phyloP scores from a whole-genome alignment of 2,329 filamentous ascomycete genomes.

The Aspergillus pseudoviridinutans region DNA sequence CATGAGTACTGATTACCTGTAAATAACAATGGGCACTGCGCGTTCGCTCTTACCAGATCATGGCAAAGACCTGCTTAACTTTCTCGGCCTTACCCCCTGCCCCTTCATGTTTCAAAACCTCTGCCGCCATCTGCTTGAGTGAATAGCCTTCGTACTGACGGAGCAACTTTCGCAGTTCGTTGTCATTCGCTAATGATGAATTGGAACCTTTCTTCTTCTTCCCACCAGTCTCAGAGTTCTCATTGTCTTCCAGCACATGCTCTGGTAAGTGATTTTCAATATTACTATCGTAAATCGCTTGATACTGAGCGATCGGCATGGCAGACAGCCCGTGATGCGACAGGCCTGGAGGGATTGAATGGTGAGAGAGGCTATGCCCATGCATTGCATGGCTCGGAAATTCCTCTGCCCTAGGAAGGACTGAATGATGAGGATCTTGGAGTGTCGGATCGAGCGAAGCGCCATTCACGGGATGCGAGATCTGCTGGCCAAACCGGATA shows the following conservation, averaged over 20 bases:
- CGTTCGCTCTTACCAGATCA: conserved; percentile 46
- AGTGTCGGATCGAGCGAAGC: conserved; percentile 35
- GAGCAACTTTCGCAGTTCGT: conserved; percentile 45
- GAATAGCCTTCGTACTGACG: conserved; percentile 45
- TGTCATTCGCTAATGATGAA: conserved; percentile 47
- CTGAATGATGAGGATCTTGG: conserved; percentile 33
- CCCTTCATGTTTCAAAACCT: conserved; percentile 48
- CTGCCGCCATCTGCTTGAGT: conserved; percentile 45
- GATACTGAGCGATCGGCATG: conserved; percentile 36
- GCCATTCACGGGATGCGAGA: conserved; percentile 35
- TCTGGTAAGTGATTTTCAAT: conserved; percentile 41
- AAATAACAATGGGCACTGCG: neutral
- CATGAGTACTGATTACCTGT: conserved; percentile 7
- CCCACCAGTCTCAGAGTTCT: conserved; percentile 40
- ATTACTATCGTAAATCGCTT: conserved; percentile 39
- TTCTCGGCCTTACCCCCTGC: conserved; percentile 49
- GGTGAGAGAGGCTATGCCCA: conserved; percentile 32
- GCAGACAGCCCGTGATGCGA: conserved; percentile 27
- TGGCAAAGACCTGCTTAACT: conserved; percentile 50
- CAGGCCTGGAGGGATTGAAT: conserved; percentile 34
- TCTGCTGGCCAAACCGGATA: conserved; percentile 42
- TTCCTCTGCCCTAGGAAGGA: conserved; percentile 36
- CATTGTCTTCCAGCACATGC: conserved; percentile 38
- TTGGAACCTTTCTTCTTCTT: conserved; percentile 46
- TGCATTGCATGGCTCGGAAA: conserved; percentile 35